Base-by-base conservation (phyloP, 2,329 filamentous ascomycete genomes). In the Plectosphaerella plurivora region DNA sequence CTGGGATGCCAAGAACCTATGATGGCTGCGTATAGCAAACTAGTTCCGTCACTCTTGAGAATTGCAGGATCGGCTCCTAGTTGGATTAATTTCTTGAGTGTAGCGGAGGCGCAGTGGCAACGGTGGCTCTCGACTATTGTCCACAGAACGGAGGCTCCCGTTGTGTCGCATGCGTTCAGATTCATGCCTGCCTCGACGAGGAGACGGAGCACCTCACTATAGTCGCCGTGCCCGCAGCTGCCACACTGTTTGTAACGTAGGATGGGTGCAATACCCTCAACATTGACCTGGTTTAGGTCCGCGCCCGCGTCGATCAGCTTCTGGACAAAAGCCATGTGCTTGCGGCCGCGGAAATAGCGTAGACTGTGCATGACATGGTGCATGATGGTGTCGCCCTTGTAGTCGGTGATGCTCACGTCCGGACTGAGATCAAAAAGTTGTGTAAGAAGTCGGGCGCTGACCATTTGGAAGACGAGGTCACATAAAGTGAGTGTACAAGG, bases 181-280 rank as follows among this genome's bases (percentile, higher is more conserved):
- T 65, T 57, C 7, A 58, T 59, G 1, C 63, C 63, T 2, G 59
- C 57, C n/a, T 55, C 44, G 1, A 63, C 35, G 10, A 61, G 33
- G 0, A 53, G 9, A 5, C 55, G 45, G 4, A 55, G 6, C 10
- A 52, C 36, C 7, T 49, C 42, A 12, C 15, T 18, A 7, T 39
- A 5, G 4, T 8, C 1, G 5, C 6, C 4, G 2, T 33, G 28
- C 11, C 8, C 11, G 28, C 11, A 12, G 5, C 5, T 8, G 14
- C 0, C 2, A 1, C 28, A 12, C 37, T 41, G 37, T 14, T n/a
- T 41, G 37, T 41, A 41, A 3, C 37, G 37, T 8, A 8, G 16
- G 37, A 41, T 15, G 7, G 37, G 37, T 8, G 37, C 3, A 3
- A 8, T 7, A 8, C 37, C 37, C 37, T n/a, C 7, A 9, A n/a